Conservation (phyloP, 208 protist species). For the Novymonas esmeraldas region DNA sequence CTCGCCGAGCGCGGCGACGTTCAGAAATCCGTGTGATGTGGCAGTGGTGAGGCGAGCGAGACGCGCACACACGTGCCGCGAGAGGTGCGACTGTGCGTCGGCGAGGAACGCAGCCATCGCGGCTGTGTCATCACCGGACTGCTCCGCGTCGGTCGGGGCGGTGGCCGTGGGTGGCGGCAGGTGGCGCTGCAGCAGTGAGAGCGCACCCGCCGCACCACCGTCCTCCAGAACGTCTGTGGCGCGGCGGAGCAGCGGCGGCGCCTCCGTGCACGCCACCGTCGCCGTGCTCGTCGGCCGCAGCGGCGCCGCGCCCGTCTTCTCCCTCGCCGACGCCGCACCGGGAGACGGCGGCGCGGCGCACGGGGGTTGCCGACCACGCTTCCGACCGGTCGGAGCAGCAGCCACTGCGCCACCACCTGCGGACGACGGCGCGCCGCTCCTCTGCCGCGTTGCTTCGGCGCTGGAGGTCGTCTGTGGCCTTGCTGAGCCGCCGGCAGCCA, state of each 20-base stretch:
- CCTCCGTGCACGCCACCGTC: too few species aligned
- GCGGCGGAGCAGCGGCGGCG: too few species aligned
- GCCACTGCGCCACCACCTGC: too few species aligned
- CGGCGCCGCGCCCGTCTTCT: neutral
- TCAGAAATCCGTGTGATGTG: conserved; percentile 20
- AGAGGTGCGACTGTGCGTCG: conserved; percentile 32
- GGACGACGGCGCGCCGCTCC: too few species aligned
- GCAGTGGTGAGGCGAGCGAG: conserved; percentile 33
- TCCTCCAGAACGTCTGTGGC: too few species aligned
- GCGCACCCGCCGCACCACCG: too few species aligned
- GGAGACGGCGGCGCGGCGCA: neutral
- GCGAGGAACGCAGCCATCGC: conserved; percentile 41
- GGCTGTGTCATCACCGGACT: conserved; percentile 15
- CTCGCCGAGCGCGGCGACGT: conserved; percentile 25
- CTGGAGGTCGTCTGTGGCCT: neutral
- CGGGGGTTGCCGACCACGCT: conserved; percentile 8
- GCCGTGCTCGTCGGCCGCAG: neutral
- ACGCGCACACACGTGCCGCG: conserved; percentile 32
- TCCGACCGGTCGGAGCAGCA: neutral
- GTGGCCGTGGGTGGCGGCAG: neutral
- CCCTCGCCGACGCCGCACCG: neutral
- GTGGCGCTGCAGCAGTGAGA: too few species aligned
- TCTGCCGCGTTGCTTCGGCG: too few species aligned
- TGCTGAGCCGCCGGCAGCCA: neutral
- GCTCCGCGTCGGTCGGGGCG: neutral